These are phyloP conservation scores for Grammothele lineata DNA, from an alignment of 768 basidiomycete genomes.

Conservation along the genomic window DNA sequence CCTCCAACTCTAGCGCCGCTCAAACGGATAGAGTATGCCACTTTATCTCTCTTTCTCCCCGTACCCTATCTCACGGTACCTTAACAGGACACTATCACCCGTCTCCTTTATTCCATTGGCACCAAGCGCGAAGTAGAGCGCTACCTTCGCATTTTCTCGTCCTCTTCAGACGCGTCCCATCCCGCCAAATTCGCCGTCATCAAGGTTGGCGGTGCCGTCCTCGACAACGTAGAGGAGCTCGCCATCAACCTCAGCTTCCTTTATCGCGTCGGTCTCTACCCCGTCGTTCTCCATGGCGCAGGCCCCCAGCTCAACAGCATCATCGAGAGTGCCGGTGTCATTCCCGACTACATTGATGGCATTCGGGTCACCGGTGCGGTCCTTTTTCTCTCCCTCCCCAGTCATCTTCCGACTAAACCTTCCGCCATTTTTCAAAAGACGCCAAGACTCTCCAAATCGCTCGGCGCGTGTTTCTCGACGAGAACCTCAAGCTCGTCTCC, in stretches of 20 bases:
- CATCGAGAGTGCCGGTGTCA: conserved; percentile 86
- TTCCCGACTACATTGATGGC: conserved; percentile 96
- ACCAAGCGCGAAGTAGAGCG: conserved; percentile 97
- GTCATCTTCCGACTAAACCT: too few species aligned
- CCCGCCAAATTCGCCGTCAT: conserved; percentile 96
- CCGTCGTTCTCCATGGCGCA: conserved; percentile 93
- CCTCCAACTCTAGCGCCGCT: conserved; percentile 49
- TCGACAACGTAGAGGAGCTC: conserved; percentile 89
- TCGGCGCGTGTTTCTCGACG: conserved; percentile 93
- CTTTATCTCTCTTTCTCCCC: too few species aligned
- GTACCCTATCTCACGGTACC: too few species aligned
- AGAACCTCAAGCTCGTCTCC: conserved; percentile 91
- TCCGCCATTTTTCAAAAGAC: conserved; percentile 44
- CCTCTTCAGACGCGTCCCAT: conserved; percentile 83
- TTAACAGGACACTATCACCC: conserved; percentile 89
- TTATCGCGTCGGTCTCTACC: conserved; percentile 96
- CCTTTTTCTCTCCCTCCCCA: too few species aligned
- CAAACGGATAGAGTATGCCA: conserved; percentile 75
- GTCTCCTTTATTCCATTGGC: conserved; percentile 94
- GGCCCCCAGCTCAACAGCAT: conserved; percentile 95
- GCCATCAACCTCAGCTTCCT: conserved; percentile 95
- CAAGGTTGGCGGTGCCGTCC: conserved; percentile 96
- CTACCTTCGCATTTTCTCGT: conserved; percentile 96
- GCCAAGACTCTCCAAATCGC: conserved; percentile 93
- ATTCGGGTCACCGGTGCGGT: conserved; percentile 89